Evolutionary conservation across 345 rosid species (phyloP).

Genomic region (Conringia planisiliqua): DNA sequence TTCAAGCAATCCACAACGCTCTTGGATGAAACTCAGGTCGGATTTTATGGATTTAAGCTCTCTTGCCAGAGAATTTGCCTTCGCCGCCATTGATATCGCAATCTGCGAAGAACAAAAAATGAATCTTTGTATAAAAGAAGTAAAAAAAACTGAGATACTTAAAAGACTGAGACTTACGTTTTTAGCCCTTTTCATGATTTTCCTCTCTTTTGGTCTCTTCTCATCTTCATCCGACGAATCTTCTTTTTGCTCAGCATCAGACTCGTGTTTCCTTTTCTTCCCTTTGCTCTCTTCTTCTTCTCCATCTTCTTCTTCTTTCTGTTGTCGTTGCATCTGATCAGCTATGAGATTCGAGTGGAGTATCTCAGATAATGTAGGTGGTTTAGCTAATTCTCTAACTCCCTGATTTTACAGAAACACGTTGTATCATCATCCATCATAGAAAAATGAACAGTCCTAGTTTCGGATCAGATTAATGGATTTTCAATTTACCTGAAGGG

Average conservation of each 20-base stretch:
- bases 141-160: not conserved
- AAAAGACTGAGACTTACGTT: constrained; percentile 40
- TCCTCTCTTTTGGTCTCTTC: constrained; percentile 41
- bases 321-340: constrained; percentile 27
- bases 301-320: constrained; percentile 21
- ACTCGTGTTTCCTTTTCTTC: constrained; percentile 63
- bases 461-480: not conserved
- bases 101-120: constrained; percentile 45
- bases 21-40: constrained; percentile 71
- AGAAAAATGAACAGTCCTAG: not conserved
- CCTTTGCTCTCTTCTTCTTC: constrained; percentile 36
- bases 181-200: constrained; percentile 63
- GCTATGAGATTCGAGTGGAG: constrained; percentile 47
- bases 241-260: constrained; percentile 37
- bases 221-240: constrained; percentile 42
- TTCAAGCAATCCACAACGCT: constrained; percentile 67
- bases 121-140: not conserved
- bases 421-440: not conserved
- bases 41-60: constrained; percentile 70
- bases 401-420: constrained; percentile 43
- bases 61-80: constrained; percentile 76
- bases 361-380: constrained; percentile 73
- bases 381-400: constrained; percentile 73
- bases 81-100: constrained; percentile 79
- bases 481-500: constrained; percentile 62